Evolutionary conservation across 2,329 filamentous ascomycete genomes (phyloP).

Genomic region (Sclerotiophoma versabilis): DNA sequence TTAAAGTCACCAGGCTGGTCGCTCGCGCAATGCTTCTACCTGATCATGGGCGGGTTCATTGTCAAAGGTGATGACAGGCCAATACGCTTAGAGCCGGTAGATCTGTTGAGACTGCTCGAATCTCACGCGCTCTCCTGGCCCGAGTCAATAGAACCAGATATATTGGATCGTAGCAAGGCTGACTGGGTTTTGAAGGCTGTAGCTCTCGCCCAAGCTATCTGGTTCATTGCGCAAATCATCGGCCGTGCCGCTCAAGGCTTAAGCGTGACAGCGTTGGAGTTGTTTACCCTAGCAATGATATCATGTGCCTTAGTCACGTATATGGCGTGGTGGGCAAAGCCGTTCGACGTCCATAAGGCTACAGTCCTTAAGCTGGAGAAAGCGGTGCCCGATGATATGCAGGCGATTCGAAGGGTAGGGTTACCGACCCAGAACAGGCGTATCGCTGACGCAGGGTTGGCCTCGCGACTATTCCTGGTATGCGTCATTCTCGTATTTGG

Average conservation of each 20-base stretch:
- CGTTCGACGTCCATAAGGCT: conserved; percentile 21
- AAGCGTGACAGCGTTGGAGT: conserved; percentile 23
- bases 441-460: too few relatives aligned
- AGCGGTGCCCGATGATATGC: background rate
- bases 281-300: conserved; percentile 27
- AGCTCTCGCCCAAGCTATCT: background rate
- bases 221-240: background rate
- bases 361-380: background rate
- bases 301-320: conserved; percentile 20
- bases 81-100: background rate
- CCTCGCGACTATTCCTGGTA: background rate
- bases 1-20: conserved; percentile 15
- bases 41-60: conserved; percentile 20
- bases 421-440: too few relatives aligned
- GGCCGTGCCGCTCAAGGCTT: conserved; percentile 13
- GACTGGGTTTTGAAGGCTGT: background rate
- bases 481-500: background rate
- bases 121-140: background rate
- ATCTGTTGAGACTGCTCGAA: background rate
- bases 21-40: conserved; percentile 17
- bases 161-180: background rate
- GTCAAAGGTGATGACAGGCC: background rate
- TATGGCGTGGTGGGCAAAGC: conserved; percentile 23
- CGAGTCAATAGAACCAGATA: background rate
- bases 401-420: background rate